phyloP scores from a whole-genome alignment of 1,284 basidiomycete species.

The Trichosporon coremiiforme region DNA sequence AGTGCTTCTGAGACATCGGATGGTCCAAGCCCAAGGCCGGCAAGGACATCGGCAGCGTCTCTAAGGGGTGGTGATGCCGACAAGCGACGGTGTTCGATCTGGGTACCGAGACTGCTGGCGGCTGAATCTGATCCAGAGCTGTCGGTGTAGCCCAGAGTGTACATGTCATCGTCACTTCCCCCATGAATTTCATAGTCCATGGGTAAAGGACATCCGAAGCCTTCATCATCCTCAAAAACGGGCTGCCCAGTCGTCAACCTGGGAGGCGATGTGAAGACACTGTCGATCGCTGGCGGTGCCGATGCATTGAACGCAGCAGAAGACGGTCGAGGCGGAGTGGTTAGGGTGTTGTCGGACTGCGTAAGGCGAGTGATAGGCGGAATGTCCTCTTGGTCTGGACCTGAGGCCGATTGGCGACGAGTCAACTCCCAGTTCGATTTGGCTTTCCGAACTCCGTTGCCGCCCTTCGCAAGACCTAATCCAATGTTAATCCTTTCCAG shows the following conservation, averaged over 20 bases:
- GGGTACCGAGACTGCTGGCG: background rate
- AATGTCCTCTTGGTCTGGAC: conserved; percentile 43
- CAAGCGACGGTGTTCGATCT: background rate
- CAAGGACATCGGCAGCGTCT: conserved; percentile 23
- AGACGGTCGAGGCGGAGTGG: conserved; percentile 8
- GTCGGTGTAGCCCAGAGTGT: conserved; percentile 11
- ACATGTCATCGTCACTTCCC: conserved; percentile 15
- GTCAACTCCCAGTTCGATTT: conserved; percentile 43
- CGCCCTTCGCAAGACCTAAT: conserved; percentile 40
- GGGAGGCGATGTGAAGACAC: background rate
- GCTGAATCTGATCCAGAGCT: conserved; percentile 3
- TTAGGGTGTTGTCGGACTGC: background rate
- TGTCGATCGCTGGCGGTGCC: conserved; percentile 8
- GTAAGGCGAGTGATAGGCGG: conserved; percentile 7
- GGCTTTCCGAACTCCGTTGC: conserved; percentile 44
- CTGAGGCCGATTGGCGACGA: conserved; percentile 39
- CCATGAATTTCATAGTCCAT: conserved; percentile 17
- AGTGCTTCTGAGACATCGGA: conserved; percentile 27
- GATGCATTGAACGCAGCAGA: background rate
- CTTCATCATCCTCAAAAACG: conserved; percentile 4
- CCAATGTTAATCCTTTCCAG: conserved; percentile 34
- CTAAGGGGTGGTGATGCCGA: conserved; percentile 24
- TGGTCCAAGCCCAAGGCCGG: conserved; percentile 20
- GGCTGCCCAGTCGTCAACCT: background rate
- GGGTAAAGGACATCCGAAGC: conserved; percentile 7